Percentiles rank a stretch among this genome's conserved stretches.
These are phyloP conservation scores for Solanum aculeatissimum DNA, from an alignment of 305 asterid species.

Conservation along the genomic window DNA sequence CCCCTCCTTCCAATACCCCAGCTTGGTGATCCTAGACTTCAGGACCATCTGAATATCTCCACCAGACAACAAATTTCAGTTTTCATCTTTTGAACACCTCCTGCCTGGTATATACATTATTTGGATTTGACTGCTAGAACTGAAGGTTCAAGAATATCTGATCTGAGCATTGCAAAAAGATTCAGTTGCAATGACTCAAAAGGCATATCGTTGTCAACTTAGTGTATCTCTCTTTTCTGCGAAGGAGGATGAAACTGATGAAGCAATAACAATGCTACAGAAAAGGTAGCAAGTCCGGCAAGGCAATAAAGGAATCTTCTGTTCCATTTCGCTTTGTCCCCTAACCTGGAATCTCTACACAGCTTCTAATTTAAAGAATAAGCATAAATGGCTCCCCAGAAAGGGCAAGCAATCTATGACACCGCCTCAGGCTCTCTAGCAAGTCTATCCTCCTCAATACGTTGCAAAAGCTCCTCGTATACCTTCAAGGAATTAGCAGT, in stretches of 20 bases:
- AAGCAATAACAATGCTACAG: not conserved
- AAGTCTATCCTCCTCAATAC: slow-evolving; percentile 65
- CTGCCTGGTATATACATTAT: not conserved
- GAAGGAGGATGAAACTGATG: not conserved
- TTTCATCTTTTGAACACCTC: not conserved
- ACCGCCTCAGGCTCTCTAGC: slow-evolving; percentile 28
- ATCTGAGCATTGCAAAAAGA: not conserved
- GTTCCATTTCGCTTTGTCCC: not conserved
- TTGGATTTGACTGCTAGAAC: not conserved
- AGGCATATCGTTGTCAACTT: not conserved
- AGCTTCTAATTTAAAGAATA: not conserved
- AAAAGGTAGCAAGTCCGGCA: not conserved
- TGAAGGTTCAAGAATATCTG: not conserved
- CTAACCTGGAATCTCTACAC: not conserved
- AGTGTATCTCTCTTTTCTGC: not conserved
- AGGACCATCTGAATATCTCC: not conserved
- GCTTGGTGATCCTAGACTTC: not conserved
- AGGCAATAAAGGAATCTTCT: not conserved
- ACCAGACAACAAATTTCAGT: not conserved
- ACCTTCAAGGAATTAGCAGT: slow-evolving; percentile 48
- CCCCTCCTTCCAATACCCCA: not conserved
- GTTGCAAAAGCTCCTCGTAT: slow-evolving; percentile 64
- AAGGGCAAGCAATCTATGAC: slow-evolving; percentile 14
- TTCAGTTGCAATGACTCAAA: not conserved
- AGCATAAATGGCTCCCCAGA: not conserved